Conservation (phyloP, 352 stramenopile genomes). For the Peronospora belbahrii region DNA sequence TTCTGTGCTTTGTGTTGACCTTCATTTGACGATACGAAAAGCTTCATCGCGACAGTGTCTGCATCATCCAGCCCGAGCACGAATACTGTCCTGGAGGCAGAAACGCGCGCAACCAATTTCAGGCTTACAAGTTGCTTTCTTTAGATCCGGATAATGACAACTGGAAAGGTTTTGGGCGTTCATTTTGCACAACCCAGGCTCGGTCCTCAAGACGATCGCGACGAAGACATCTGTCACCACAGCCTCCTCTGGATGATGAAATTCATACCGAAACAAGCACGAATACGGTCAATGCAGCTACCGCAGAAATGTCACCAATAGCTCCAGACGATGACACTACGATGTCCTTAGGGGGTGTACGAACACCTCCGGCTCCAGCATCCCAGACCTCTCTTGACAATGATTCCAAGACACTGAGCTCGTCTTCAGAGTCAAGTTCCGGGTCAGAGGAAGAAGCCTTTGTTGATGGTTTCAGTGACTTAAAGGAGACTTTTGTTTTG, state of each 20-base stretch:
- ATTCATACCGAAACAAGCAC: background rate
- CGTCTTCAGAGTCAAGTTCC: conserved; percentile 70
- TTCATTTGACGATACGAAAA: conserved; percentile 7
- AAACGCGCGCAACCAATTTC: conserved; percentile 23
- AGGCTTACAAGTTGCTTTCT: conserved; percentile 14
- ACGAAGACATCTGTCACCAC: conserved; percentile 22
- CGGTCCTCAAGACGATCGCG: conserved; percentile 27
- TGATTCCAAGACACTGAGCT: conserved; percentile 52
- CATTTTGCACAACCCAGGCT: conserved; percentile 26
- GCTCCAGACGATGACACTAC: conserved; percentile 2
- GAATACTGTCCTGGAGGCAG: conserved; percentile 35
- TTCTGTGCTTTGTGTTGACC: background rate
- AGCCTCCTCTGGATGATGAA: conserved; percentile 22
- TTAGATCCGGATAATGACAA: conserved; percentile 38
- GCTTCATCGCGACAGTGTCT: conserved; percentile 59
- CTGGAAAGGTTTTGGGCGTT: conserved; percentile 31
- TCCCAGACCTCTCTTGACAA: conserved; percentile 30
- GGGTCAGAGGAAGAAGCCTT: conserved; percentile 82
- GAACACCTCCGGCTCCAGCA: conserved; percentile 7
- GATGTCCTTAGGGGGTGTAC: background rate
- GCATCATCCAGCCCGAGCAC: conserved; percentile 53
- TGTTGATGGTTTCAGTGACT: conserved; percentile 69
- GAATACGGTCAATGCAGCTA: conserved; percentile 16
- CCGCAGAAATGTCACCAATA: conserved; percentile 6
- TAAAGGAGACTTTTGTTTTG: conserved; percentile 82